Conservation (phyloP, 345 rosid species). For the Eucalyptus paniculata region DNA sequence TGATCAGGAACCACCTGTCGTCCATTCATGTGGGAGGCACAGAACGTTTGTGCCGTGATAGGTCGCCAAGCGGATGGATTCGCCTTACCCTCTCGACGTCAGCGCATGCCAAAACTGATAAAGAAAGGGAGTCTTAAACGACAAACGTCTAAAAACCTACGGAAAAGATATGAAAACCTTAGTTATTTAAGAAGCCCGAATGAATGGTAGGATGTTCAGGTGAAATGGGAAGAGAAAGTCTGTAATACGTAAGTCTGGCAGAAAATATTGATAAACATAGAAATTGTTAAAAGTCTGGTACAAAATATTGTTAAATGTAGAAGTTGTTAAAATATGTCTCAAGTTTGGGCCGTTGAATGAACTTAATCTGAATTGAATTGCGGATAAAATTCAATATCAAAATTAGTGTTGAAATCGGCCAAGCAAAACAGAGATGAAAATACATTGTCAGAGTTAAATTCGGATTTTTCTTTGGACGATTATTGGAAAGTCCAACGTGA, state of each 20-base stretch:
- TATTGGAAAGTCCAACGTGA: no score
- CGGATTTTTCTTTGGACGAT: no score
- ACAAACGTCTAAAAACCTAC: neutral
- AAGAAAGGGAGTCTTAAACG: neutral
- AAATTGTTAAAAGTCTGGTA: neutral
- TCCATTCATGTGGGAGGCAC: neutral
- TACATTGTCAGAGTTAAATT: no score
- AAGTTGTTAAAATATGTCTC: no score
- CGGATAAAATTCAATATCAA: no score
- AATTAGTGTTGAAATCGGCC: no score
- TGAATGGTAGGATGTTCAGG: neutral
- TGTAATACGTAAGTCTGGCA: neutral
- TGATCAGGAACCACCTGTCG: neutral
- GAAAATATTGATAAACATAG: neutral
- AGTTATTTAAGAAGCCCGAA: neutral
- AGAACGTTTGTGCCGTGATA: neutral
- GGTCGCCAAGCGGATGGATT: neutral
- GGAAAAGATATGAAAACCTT: neutral
- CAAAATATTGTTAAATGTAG: neutral
- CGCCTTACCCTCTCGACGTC: neutral
- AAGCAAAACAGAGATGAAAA: no score
- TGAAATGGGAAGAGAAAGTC: neutral
- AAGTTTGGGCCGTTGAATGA: fast-evolving
- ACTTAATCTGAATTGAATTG: no score
- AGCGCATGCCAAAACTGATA: neutral